Conservation (phyloP, 225 moss, liverwort and hornwort species). For the Pseudoscleropodium purum region DNA sequence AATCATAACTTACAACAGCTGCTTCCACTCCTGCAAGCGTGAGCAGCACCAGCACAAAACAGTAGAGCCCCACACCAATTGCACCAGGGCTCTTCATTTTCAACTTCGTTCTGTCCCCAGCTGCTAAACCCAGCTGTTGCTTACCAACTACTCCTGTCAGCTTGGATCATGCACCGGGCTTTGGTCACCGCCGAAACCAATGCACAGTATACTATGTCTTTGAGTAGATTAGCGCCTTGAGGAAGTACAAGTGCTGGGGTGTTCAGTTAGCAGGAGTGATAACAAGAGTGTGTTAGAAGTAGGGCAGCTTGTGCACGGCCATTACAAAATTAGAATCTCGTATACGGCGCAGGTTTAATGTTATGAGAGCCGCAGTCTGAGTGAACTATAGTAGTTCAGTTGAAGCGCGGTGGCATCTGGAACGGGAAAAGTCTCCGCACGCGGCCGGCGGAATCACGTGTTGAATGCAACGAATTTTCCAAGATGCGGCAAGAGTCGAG, state of each 20-base stretch:
- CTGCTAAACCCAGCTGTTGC: neutral
- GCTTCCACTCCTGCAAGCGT: neutral
- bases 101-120: neutral
- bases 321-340: no score
- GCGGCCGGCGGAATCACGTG: neutral
- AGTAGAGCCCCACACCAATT: neutral
- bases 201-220: neutral
- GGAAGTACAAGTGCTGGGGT: no score
- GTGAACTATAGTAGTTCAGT: neutral
- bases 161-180: neutral
- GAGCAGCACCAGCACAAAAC: neutral
- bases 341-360: neutral
- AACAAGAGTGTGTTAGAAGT: neutral
- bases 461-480: neutral
- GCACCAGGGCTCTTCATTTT: neutral
- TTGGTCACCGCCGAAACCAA: neutral
- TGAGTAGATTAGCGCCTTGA: neutral
- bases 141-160: neutral
- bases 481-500: no score
- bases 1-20: slow-evolving; percentile 18
- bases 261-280: neutral
- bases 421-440: no score
- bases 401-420: neutral
- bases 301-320: no score
- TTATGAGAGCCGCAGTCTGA: no score